Evolutionary conservation across 225 moss, liverwort and hornwort species (phyloP).

Genomic region (Pseudoscleropodium purum): DNA sequence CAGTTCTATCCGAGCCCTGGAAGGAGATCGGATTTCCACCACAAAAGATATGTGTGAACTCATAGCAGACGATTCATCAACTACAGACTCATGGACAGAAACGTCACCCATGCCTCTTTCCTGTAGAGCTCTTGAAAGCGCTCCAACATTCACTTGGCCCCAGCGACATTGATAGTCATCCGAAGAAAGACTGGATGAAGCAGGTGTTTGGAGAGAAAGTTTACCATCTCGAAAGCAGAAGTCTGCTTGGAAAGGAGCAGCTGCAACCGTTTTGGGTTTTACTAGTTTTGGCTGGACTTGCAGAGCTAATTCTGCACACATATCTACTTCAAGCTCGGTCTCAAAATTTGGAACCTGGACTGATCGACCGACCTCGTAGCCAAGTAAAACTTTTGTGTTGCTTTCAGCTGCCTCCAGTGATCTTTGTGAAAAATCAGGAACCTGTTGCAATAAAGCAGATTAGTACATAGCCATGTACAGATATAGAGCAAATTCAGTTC

Average conservation of each 20-base stretch:
- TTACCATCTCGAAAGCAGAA: conserved; percentile 65
- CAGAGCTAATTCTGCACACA: conserved; percentile 81
- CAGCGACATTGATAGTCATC: conserved; percentile 50
- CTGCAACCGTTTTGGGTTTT: conserved; percentile 58
- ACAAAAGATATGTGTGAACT: neutral
- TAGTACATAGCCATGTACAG: neutral
- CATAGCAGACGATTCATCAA: conserved; percentile 5
- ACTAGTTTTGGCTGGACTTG: conserved; percentile 70
- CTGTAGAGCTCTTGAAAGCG: conserved; percentile 67
- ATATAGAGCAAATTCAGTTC: neutral
- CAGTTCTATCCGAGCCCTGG: conserved; percentile 46
- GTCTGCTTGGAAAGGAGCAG: conserved; percentile 64
- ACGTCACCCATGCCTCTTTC: conserved; percentile 69
- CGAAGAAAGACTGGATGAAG: conserved; percentile 8
- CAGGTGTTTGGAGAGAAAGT: conserved; percentile 41
- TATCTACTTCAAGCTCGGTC: conserved; percentile 55
- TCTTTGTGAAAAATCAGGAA: conserved; percentile 30
- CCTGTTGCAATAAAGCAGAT: conserved; percentile 24
- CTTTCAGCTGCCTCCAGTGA: conserved; percentile 10
- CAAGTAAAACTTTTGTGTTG: neutral
- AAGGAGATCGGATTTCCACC: conserved; percentile 39
- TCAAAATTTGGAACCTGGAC: conserved; percentile 37
- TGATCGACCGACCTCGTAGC: conserved; percentile 32
- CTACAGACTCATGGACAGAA: conserved; percentile 22
- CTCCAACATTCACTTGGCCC: conserved; percentile 60